phyloP scores from a whole-genome alignment of 768 basidiomycete genomes.

The Lactarius deliciosus region DNA sequence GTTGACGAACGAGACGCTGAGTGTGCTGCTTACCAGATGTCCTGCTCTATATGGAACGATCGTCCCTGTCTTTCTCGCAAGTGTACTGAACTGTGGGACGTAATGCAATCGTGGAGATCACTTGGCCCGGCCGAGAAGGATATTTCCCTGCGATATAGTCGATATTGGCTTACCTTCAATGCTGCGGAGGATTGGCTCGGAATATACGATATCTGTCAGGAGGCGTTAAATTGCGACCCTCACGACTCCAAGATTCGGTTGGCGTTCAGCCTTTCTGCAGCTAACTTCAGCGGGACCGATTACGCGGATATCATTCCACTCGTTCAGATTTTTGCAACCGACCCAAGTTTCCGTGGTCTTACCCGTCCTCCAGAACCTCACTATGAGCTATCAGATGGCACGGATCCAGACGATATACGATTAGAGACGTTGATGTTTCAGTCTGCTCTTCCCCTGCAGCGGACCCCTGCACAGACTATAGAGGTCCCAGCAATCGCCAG shows the following conservation, averaged over 20 bases:
- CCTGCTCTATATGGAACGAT: constrained; percentile 1
- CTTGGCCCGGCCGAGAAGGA: background rate
- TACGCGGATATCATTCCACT: background rate
- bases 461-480: background rate
- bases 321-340: background rate
- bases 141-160: constrained; percentile 11
- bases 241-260: background rate
- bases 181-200: constrained; percentile 6
- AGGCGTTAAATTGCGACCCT: background rate
- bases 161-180: constrained; percentile 15
- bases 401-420: background rate
- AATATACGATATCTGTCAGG: background rate
- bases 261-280: constrained; percentile 13
- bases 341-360: background rate
- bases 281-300: background rate
- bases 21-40: background rate
- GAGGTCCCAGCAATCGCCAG: background rate
- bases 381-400: background rate
- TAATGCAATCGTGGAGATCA: constrained; percentile 1
- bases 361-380: background rate
- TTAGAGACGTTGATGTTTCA: background rate
- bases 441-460: background rate
- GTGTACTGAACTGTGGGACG: background rate
- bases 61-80: background rate
- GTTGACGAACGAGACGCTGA: background rate